Conservation (phyloP, 805 yeast genomes). For the baker's yeast (Saccharomyces cerevisiae) region DNA sequence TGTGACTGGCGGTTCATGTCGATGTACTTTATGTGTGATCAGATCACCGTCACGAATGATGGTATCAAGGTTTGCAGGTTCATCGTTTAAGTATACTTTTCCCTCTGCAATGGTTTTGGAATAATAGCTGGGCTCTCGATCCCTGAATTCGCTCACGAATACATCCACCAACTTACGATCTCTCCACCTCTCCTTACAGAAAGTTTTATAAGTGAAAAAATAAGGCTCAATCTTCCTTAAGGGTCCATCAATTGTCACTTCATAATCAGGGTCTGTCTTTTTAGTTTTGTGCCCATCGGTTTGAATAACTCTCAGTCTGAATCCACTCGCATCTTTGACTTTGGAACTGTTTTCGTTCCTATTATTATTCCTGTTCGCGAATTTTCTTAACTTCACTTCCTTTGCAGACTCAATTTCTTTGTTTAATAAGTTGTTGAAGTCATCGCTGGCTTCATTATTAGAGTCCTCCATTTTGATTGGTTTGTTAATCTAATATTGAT, state of each 20-base stretch:
- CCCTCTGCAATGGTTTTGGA: slow-evolving; percentile 48
- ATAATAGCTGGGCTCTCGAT: slow-evolving; percentile 63
- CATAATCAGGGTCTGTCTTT: slow-evolving; percentile 52
- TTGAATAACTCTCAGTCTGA: slow-evolving; percentile 21
- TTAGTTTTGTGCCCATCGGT: slow-evolving; percentile 35
- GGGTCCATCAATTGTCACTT: slow-evolving; percentile 48
- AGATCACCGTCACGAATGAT: slow-evolving; percentile 74
- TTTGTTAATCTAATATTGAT: not conserved
- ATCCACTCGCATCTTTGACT: slow-evolving; percentile 25
- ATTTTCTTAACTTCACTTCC: slow-evolving; percentile 8
- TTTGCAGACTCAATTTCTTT: slow-evolving; percentile 7
- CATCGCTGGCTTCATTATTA: not conserved
- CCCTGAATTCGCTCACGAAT: slow-evolving; percentile 78
- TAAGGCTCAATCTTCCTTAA: slow-evolving; percentile 76
- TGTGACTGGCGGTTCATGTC: slow-evolving; percentile 86
- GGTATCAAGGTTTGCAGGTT: slow-evolving; percentile 55
- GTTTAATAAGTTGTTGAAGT: slow-evolving; percentile 7
- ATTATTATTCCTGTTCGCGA: not conserved
- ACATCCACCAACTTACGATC: slow-evolving; percentile 73
- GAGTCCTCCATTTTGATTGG: not conserved
- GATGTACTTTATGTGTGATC: slow-evolving; percentile 68
- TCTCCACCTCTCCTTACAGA: slow-evolving; percentile 88
- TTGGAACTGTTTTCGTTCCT: slow-evolving; percentile 5
- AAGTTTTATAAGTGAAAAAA: slow-evolving; percentile 80
- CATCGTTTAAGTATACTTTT: slow-evolving; percentile 62